Evolutionary conservation across 2,329 filamentous ascomycete genomes (phyloP).

Genomic region (Coleophoma cylindrospora): DNA sequence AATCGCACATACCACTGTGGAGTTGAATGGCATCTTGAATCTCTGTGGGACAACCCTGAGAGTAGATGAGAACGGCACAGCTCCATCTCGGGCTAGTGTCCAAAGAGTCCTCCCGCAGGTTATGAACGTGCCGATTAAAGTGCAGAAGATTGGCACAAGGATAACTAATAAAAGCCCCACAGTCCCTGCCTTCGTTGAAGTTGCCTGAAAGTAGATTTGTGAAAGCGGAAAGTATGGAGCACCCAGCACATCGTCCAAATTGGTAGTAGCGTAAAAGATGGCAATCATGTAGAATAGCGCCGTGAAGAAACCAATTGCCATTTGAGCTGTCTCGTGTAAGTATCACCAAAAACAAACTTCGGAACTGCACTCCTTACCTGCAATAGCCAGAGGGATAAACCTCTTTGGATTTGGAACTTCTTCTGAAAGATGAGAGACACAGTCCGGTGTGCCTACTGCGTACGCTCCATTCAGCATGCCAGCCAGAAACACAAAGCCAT

Average conservation of each 20-base stretch:
- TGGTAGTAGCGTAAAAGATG: conserved; percentile 51
- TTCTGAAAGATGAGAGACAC: conserved; percentile 59
- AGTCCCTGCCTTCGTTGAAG: conserved; percentile 43
- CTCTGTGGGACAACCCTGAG: conserved; percentile 40
- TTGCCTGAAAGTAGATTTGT: conserved; percentile 60
- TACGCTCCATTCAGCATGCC: conserved; percentile 66
- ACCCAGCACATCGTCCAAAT: conserved; percentile 47
- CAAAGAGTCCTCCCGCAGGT: conserved; percentile 58
- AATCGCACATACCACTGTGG: conserved; percentile 44
- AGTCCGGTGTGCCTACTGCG: conserved; percentile 61
- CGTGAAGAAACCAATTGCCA: conserved; percentile 45
- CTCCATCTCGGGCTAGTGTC: conserved; percentile 54
- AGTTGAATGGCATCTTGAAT: conserved; percentile 48
- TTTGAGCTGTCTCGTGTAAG: conserved; percentile 39
- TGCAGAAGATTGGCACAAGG: conserved; percentile 45
- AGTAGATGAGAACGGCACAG: conserved; percentile 45
- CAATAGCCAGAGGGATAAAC: neutral
- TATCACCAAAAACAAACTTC: conserved; percentile 45
- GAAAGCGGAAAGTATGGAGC: conserved; percentile 56
- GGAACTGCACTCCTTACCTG: neutral
- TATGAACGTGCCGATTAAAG: conserved; percentile 51
- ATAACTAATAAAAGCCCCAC: conserved; percentile 48
- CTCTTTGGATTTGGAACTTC: conserved; percentile 44
- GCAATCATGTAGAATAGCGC: conserved; percentile 47
- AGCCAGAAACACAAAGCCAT: conserved; percentile 52